Percentiles rank a stretch among this genome's conserved stretches.
phyloP scores from a whole-genome alignment of 2,329 filamentous ascomycete genomes.

The Ophiostoma tasmaniense region DNA sequence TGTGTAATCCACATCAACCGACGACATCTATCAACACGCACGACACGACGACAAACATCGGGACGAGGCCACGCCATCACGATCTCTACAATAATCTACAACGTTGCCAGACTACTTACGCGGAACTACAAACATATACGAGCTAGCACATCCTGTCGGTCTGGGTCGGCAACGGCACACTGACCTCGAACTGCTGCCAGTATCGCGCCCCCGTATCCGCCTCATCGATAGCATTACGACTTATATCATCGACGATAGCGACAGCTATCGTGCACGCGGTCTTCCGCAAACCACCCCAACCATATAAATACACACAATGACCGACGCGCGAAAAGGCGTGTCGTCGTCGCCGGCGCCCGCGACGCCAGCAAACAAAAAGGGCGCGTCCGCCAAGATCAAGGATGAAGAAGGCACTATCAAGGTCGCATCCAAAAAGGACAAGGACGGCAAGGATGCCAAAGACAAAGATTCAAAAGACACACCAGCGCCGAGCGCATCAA shows the following conservation, averaged over 20 bases:
- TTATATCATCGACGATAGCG: background rate
- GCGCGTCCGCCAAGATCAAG: slow-evolving; percentile 27
- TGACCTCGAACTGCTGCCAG: background rate
- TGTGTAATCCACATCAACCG: background rate
- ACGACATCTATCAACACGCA: background rate
- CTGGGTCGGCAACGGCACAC: background rate
- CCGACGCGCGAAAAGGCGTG: slow-evolving; percentile 27
- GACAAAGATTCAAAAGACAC: slow-evolving; percentile 15
- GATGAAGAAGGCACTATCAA: slow-evolving; percentile 55
- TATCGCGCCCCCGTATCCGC: background rate
- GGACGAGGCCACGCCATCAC: background rate
- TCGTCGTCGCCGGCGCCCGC: slow-evolving; percentile 21
- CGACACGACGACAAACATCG: background rate
- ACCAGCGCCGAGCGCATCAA: slow-evolving; percentile 14
- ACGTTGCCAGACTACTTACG: background rate
- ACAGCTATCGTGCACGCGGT: background rate
- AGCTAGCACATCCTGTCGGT: background rate
- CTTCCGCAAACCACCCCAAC: background rate
- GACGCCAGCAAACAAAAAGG: slow-evolving; percentile 16
- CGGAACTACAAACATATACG: background rate
- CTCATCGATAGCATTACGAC: background rate
- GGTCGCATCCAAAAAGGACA: slow-evolving; percentile 49
- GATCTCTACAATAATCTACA: background rate
- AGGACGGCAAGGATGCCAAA: slow-evolving; percentile 27
- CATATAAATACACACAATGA: slow-evolving; percentile 20